These are phyloP conservation scores for Rhytidhysteron rufulum DNA, from an alignment of 2,329 filamentous ascomycete species.

Conservation along the genomic window DNA sequence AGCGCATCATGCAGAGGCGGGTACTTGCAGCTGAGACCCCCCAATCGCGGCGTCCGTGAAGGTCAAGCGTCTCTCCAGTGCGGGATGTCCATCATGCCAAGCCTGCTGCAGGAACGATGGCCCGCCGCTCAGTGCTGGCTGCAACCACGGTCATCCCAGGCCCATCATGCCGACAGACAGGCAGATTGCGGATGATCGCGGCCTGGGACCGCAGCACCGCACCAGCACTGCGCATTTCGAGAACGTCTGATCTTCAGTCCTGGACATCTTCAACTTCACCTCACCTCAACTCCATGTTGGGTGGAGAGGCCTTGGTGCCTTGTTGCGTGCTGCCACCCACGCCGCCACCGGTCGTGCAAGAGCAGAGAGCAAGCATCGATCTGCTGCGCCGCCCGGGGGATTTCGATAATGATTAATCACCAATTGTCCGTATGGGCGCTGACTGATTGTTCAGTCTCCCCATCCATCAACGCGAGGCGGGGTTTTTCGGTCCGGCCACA, in stretches of 20 bases:
- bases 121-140: slow-evolving; percentile 1
- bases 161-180: slow-evolving; percentile 10
- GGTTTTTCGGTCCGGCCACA: no score
- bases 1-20: slow-evolving; percentile 38
- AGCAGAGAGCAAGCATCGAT: no score
- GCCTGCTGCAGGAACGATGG: slow-evolving; percentile 36
- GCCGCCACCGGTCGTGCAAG: no score
- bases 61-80: slow-evolving; percentile 21
- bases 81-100: slow-evolving; percentile 23
- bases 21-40: slow-evolving; percentile 27
- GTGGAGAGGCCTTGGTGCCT: no score
- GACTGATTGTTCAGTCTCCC: no score
- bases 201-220: slow-evolving; percentile 3
- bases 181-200: slow-evolving; percentile 18
- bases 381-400: no score
- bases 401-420: no score
- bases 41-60: slow-evolving; percentile 19
- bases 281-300: no score
- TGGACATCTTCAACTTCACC: no score
- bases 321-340: no score
- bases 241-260: slow-evolving; percentile 5
- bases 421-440: no score
- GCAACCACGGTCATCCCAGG: slow-evolving; percentile 1
- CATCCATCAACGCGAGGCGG: no score
- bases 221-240: slow-evolving; percentile 13